Evolutionary conservation across 2,329 filamentous ascomycete genomes (phyloP), one percentile per base, ranked within the genome.

Genomic region (Paecilomyces fulvus): DNA sequence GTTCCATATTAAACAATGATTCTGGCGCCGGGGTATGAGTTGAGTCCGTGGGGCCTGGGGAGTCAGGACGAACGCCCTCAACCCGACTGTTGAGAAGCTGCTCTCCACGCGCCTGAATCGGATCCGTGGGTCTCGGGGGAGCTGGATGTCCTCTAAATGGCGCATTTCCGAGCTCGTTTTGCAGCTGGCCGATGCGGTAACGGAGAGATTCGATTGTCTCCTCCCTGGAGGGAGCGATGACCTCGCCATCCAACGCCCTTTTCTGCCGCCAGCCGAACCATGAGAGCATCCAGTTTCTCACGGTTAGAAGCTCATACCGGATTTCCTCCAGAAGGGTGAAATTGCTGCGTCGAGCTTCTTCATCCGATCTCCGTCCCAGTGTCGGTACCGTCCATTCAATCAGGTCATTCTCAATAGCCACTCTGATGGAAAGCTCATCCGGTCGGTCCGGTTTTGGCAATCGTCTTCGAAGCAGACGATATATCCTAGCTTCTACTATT

Each of bases 361-460:
- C 73, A 51, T 71, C 68, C n/a, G 71, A 65, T 53, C 70, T 67
- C 48, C 72, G 71, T 3, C 73, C 73, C 6, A 75, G 62, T 3
- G 67, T 67, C 10, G 73, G 73, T 21, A 73, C 67, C 46, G 74
- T 73, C 73, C 73, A 75, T 54, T 75, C 73, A 49, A 75, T 66
- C 14, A 76, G 66, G 48, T 75, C 74, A 59, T 74, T 73, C 48
- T 75, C 73, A n/a, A 67, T 63, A 7, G 73, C 73, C 56, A 75
- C 72, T 53, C 70, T 67, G 54, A 76, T 66, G 7, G 73, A 76
- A 28, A 75, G 65, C 30, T 72, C 71, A 61, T 76, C 73, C 11
- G 73, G 71, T 7, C 68, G 60, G 30, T 62, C 68, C 30, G 73
- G 72, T 57, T 75, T 75, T n/a, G 73, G 73, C n/a, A 76, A 56